Evolutionary conservation across 108 stramenopile genomes (phyloP), one percentile per base, ranked within the genome.

Genomic region (Conticribra guillardii): DNA sequence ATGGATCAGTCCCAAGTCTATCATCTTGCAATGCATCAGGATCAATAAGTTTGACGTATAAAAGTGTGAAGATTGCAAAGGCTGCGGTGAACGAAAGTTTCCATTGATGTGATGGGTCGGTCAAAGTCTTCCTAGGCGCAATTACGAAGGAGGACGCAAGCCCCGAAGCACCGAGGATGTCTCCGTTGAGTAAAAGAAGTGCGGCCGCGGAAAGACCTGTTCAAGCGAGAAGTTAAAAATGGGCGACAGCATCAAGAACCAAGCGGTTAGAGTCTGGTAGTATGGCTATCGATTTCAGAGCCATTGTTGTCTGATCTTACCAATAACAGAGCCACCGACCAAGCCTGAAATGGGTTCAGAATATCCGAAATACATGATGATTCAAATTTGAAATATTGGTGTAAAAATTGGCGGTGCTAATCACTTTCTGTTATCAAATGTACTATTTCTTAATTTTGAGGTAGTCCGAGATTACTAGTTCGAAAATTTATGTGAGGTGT

Each of bases 151-250:
- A 77, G 0, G 75, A 69, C 19, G 81, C 63, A 31, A 91, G 75
- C 4, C 90, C 90, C 37, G 80, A 76, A 21, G 85, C 78, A 21
- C 90, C 90, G 70, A 91, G 73, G 30, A 91, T 87, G 31, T 88
- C 86, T 28, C 90, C 90, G 46, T 81, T 84, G 45, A 84, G 48
- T 1, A 91, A 37, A 3, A 91, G 80, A 2, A 91, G 81, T 17
- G 76, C 75, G 14, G 71, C 84, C 1, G 88, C 76, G 11, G 85
- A 83, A 1, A 86, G 72, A 15, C 83, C 80, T 41, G 37, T 41
- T 41, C 8, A 41, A 9, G 37, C 11, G 37, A 9, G 37, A 41
- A 9, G 11, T 5, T 41, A 41, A 41, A 9, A 11, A 9, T 41
- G 8, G 37, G 37, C 5, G 37, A 9, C 37, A 41, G 11, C 5